Percentiles rank a stretch among this genome's conserved stretches.
Evolutionary conservation across 78 protist genomes (phyloP).

Genomic region (slime mould (Dictyostelium discoideum)): DNA sequence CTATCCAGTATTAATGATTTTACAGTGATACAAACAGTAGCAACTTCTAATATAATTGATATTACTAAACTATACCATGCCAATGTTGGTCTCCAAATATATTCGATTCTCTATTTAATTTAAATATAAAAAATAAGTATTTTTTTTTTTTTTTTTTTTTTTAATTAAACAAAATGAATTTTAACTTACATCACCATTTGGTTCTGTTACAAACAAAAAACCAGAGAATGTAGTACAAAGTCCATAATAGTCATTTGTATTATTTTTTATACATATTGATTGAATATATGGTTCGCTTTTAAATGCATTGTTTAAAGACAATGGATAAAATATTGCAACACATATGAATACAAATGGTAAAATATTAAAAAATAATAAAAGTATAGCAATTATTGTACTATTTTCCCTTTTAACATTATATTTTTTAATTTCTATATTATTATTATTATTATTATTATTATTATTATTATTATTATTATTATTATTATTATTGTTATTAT

Average conservation of each 20-base stretch:
- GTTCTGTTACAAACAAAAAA: not conserved
- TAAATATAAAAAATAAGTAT: not conserved
- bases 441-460: not conserved
- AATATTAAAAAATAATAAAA: not conserved
- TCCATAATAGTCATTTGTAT: not conserved
- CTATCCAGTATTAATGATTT: not conserved
- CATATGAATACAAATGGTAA: not conserved
- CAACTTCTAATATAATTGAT: not conserved
- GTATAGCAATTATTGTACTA: not conserved
- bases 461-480: not conserved
- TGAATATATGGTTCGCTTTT: not conserved
- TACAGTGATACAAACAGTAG: not conserved
- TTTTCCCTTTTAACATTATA: not conserved
- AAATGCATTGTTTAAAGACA: not conserved
- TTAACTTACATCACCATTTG: not conserved
- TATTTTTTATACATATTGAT: not conserved
- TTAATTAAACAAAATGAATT: not conserved
- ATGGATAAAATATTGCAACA: not conserved
- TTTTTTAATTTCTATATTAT: not conserved
- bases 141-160: not conserved
- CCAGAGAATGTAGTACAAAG: not conserved
- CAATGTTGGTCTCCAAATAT: conserved; percentile 6
- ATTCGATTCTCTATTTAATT: not conserved
- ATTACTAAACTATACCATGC: not conserved
- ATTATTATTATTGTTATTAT: not conserved